Evolutionary conservation across 164 flowering plant species (phyloP).

Genomic region (Chimonanthus praecox): DNA sequence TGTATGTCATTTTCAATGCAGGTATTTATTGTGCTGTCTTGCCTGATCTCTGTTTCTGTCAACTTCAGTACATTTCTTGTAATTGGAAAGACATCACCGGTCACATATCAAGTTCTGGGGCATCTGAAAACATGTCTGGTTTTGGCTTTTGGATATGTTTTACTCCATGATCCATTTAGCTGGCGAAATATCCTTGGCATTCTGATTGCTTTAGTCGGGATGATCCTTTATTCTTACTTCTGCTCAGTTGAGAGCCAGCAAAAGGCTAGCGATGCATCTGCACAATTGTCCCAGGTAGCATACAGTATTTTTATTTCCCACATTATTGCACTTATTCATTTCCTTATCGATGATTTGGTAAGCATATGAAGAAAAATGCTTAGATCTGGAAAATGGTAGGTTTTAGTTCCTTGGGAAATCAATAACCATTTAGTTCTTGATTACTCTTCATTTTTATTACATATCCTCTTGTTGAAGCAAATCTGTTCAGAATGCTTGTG

Average conservation of each 20-base stretch:
- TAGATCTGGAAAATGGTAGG: not conserved
- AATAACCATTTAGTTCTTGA: not conserved
- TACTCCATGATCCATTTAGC: slow-evolving; percentile 84
- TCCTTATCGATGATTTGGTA: not conserved
- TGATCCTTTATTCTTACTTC: slow-evolving; percentile 79
- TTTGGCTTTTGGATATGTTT: slow-evolving; percentile 80
- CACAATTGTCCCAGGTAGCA: slow-evolving; percentile 64
- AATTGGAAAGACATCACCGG: slow-evolving; percentile 97
- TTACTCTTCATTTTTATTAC: not conserved
- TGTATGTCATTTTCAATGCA: slow-evolving; percentile 28
- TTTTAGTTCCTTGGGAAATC: not conserved
- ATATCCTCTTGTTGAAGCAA: not conserved
- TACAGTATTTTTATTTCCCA: not conserved
- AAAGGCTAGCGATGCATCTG: slow-evolving; percentile 55
- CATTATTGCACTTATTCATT: slow-evolving; percentile 1
- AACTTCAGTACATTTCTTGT: slow-evolving; percentile 97
- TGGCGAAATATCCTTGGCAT: slow-evolving; percentile 91
- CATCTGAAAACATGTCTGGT: slow-evolving; percentile 94
- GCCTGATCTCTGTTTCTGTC: slow-evolving; percentile 90
- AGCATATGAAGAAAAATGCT: not conserved
- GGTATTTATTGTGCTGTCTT: slow-evolving; percentile 90
- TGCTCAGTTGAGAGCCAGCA: slow-evolving; percentile 71
- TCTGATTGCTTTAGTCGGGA: slow-evolving; percentile 76
- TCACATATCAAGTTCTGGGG: slow-evolving; percentile 96
- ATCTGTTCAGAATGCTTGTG: not conserved